phyloP scores from a whole-genome alignment of 75 land plant species.

The Cupressus sempervirens region DNA sequence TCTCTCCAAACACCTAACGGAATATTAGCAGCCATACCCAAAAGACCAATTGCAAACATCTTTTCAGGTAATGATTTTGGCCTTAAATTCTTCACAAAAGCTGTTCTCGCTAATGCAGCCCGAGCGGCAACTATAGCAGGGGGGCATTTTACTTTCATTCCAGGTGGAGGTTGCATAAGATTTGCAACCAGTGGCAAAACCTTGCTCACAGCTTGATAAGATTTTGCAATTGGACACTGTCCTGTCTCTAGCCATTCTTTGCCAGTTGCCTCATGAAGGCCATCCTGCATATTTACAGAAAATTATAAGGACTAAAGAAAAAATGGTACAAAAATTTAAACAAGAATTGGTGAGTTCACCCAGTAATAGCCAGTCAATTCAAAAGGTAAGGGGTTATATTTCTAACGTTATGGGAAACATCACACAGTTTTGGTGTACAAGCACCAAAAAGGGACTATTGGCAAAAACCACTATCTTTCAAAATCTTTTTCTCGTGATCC shows the following conservation, averaged over 20 bases:
- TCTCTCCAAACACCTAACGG: slow-evolving; percentile 97
- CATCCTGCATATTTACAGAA: slow-evolving; percentile 14
- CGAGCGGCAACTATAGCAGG: slow-evolving; percentile 90
- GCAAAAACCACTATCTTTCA: not conserved
- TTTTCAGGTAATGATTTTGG: slow-evolving; percentile 85
- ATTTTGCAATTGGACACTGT: slow-evolving; percentile 95
- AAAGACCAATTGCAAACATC: slow-evolving; percentile 68
- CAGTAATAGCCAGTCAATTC: not conserved
- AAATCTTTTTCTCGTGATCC: not conserved
- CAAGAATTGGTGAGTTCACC: not conserved
- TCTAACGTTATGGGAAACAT: not conserved
- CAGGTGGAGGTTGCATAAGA: slow-evolving; percentile 69
- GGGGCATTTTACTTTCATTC: slow-evolving; percentile 76
- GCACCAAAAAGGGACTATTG: not conserved
- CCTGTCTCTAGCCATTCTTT: slow-evolving; percentile 93
- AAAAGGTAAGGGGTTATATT: not conserved
- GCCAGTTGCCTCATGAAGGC: slow-evolving; percentile 63
- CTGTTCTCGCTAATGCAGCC: slow-evolving; percentile 81
- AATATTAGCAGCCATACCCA: slow-evolving; percentile 94
- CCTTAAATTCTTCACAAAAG: slow-evolving; percentile 71
- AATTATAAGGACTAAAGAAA: not conserved
- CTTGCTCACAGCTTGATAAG: slow-evolving; percentile 77
- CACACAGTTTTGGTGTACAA: not conserved
- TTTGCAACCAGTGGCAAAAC: slow-evolving; percentile 87
- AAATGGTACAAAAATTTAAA: not conserved